phyloP scores from a whole-genome alignment of 805 yeast species.

The Suhomyces sp. region DNA sequence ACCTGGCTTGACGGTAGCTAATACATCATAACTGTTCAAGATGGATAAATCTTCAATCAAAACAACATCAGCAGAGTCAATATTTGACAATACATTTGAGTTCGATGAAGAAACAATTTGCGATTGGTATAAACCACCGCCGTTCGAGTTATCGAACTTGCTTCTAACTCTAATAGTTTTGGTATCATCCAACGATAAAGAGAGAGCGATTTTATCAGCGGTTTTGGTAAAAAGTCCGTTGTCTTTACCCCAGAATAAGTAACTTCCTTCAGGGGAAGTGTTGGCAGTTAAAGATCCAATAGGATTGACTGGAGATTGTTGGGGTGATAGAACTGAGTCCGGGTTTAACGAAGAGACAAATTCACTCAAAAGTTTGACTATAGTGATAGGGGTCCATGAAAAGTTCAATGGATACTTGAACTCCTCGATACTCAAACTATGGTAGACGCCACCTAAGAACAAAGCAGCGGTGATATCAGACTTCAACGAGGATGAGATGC shows the following conservation, averaged over 20 bases:
- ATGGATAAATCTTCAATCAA: constrained; percentile 61
- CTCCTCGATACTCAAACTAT: constrained; percentile 45
- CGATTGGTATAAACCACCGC: constrained; percentile 75
- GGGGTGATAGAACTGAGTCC: constrained; percentile 23
- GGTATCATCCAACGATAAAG: constrained; percentile 62
- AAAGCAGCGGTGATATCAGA: constrained; percentile 73
- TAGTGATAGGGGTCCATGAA: constrained; percentile 56
- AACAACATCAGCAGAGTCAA: constrained; percentile 63
- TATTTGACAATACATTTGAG: constrained; percentile 41
- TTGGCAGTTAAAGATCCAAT: constrained; percentile 29
- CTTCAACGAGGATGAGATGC: constrained; percentile 51
- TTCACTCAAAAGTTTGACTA: constrained; percentile 47
- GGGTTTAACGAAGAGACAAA: constrained; percentile 34
- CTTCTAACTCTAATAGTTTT: constrained; percentile 56
- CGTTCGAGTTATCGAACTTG: constrained; percentile 66
- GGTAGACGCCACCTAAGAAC: constrained; percentile 48
- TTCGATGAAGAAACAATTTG: constrained; percentile 55
- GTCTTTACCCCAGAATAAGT: constrained; percentile 69
- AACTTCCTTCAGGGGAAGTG: constrained; percentile 45
- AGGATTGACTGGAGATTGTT: constrained; percentile 7
- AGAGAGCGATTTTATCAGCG: constrained; percentile 65
- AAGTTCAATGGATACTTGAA: constrained; percentile 52
- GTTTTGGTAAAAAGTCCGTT: constrained; percentile 53
- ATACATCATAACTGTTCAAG: constrained; percentile 58
- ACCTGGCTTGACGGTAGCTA: constrained; percentile 54